phyloP scores from a whole-genome alignment of 371 early-diverging fungal species.

The Thermomucor indicae-seudaticae region DNA sequence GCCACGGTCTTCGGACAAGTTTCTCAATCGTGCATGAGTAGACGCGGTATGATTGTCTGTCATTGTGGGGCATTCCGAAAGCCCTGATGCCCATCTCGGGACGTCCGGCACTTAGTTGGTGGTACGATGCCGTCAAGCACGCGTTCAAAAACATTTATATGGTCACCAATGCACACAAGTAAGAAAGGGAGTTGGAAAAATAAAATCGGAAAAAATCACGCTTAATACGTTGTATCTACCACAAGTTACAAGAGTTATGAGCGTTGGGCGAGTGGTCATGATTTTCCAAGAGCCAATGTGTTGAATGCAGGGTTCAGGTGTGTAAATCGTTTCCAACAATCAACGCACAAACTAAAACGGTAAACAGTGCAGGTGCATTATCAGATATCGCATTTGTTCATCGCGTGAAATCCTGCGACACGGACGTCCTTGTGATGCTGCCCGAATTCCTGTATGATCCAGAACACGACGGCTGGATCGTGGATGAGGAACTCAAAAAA shows the following conservation, averaged over 20 bases:
- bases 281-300: constrained; percentile 30
- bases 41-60: too few relatives aligned
- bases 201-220: neutral
- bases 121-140: constrained; percentile 21
- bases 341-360: neutral
- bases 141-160: constrained; percentile 26
- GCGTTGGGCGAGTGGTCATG: constrained; percentile 37
- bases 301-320: constrained; percentile 44
- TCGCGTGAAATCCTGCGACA: constrained; percentile 24
- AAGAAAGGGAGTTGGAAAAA: constrained; percentile 2
- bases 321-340: neutral
- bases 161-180: constrained; percentile 47
- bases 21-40: too few relatives aligned
- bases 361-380: constrained; percentile 25
- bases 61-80: constrained; percentile 33
- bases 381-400: constrained; percentile 35
- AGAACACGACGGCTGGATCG: neutral
- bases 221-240: neutral
- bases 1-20: too few relatives aligned
- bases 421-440: constrained; percentile 13
- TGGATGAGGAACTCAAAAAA: neutral
- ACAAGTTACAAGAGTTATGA: constrained; percentile 43
- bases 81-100: constrained; percentile 40
- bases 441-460: constrained; percentile 27
- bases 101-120: constrained; percentile 37